These are phyloP conservation scores for Candida morakotiae DNA, from an alignment of 805 yeast genomes.

Conservation along the genomic window DNA sequence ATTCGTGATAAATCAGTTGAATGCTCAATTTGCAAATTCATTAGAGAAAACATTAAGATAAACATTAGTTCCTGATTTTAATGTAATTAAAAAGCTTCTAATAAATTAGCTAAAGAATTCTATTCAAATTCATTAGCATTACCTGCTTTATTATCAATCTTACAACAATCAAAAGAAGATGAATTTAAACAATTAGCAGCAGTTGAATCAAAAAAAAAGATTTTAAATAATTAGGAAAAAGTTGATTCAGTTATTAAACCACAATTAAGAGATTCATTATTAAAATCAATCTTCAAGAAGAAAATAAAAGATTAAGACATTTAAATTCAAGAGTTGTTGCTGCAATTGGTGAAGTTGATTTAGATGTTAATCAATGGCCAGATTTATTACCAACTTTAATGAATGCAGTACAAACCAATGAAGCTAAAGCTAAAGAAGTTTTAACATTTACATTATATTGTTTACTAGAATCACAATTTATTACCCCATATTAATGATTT, in stretches of 20 bases:
- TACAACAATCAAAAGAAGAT: constrained; percentile 64
- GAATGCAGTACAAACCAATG: constrained; percentile 50
- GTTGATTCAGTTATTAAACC: constrained; percentile 48
- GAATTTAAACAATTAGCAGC: constrained; percentile 87
- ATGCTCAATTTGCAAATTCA: constrained; percentile 61
- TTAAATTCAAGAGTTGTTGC: constrained; percentile 86
- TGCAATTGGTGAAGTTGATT: constrained; percentile 75
- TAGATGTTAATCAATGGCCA: constrained; percentile 65
- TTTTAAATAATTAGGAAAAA: constrained; percentile 64
- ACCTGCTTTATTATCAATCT: constrained; percentile 78
- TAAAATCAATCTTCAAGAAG: constrained; percentile 67
- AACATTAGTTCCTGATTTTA: constrained; percentile 77
- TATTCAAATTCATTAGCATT: constrained; percentile 68
- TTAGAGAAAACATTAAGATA: constrained; percentile 77
- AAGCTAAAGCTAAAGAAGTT: constrained; percentile 68
- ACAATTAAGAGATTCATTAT: constrained; percentile 62
- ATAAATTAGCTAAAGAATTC: constrained; percentile 66
- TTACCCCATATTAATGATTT: constrained; percentile 59
- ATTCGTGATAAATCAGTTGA: constrained; percentile 73
- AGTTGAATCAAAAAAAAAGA: constrained; percentile 88
- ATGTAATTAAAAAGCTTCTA: constrained; percentile 79
- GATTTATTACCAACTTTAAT: constrained; percentile 70
- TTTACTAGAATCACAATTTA: constrained; percentile 67
- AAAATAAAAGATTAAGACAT: constrained; percentile 70
- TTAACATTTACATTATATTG: constrained; percentile 77